Evolutionary conservation across 176 grass and related monocot genomes (phyloP).

Genomic region (Rhynchospora pubera): DNA sequence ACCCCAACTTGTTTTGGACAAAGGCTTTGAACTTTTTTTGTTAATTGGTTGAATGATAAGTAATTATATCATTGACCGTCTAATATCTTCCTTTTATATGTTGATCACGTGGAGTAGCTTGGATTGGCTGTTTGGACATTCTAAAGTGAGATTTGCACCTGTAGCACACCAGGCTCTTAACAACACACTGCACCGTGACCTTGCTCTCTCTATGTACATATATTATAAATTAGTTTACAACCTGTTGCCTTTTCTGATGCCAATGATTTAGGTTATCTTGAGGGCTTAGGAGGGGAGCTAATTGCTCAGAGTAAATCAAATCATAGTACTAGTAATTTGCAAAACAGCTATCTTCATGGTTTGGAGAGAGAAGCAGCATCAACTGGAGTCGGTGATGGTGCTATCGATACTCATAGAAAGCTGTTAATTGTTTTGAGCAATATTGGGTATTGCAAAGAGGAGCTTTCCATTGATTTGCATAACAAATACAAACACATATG

Average conservation of each 20-base stretch:
- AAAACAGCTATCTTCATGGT: slow-evolving; percentile 80
- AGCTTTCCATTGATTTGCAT: slow-evolving; percentile 81
- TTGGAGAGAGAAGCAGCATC: slow-evolving; percentile 36
- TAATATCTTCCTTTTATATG: too few species aligned
- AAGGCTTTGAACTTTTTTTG: too few species aligned
- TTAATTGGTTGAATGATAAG: too few species aligned
- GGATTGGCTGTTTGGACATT: too few species aligned
- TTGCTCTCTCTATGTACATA: not conserved
- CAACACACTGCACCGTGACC: too few species aligned
- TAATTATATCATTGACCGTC: too few species aligned
- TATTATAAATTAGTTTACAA: not conserved
- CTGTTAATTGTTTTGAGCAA: slow-evolving; percentile 95
- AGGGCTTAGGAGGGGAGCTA: slow-evolving; percentile 60
- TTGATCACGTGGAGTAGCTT: too few species aligned
- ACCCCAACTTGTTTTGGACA: too few species aligned
- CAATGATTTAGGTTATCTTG: slow-evolving; percentile 73
- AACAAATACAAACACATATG: slow-evolving; percentile 90
- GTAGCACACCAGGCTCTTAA: too few species aligned
- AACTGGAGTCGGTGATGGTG: slow-evolving; percentile 26
- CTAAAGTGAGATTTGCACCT: too few species aligned
- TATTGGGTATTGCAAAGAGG: slow-evolving; percentile 93
- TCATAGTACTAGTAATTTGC: slow-evolving; percentile 64
- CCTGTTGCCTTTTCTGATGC: slow-evolving; percentile 11
- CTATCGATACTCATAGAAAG: slow-evolving; percentile 55
- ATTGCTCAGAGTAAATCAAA: slow-evolving; percentile 60